Evolutionary conservation across 768 basidiomycete genomes (phyloP), one percentile per base, ranked within the genome.

Genomic region (Chlorophyllum brunneum): DNA sequence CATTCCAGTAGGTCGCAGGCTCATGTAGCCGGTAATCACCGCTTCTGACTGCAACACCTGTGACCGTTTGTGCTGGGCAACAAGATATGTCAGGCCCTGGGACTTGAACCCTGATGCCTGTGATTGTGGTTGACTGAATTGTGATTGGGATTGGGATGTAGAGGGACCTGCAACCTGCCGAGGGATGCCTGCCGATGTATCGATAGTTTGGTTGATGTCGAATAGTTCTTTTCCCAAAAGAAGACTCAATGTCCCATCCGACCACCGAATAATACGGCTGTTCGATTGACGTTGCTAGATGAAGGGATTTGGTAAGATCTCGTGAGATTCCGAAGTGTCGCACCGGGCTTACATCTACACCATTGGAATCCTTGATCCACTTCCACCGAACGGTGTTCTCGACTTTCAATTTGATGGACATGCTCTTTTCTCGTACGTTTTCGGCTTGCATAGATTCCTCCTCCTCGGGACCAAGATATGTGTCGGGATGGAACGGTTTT

Each of bases 331-430:
- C 31, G 43, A 43, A 51, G n/a, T 26, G 31, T 13, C 27, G 36
- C 23, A 36, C 33, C 39, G 36, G 8, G 77, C 90, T 72, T 61
- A 95, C 95, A 61, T 90, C 86, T 61, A 82, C 71, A 5, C 86
- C 90, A 34, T 76, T 71, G 51, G 78, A 78, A 57, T 89, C 88
- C 64, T 87, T 88, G 1, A 77, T 76, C 97, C 97, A 99, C 60
- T 86, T 83, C 97, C 97, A 99, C 33, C 97, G 80, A 16, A 98
- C 77, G 4, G 94, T 95, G 66, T 97, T 97, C 73, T 93, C 91
- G 6, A 97, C 90, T 59, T 89, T 86, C 43, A 91, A 78, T 64
- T 91, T 92, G 62, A 91, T 85, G 38, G 82, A 77, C 84, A 88
- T 89, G 51, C 86, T 87, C 68, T 85, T 85, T 67, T 91, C 87